A percentile compares a stretch with the other conserved stretches of the same genome.
Conservation (phyloP, 2,329 filamentous ascomycete species). For the Fusarium odoratissimum region DNA sequence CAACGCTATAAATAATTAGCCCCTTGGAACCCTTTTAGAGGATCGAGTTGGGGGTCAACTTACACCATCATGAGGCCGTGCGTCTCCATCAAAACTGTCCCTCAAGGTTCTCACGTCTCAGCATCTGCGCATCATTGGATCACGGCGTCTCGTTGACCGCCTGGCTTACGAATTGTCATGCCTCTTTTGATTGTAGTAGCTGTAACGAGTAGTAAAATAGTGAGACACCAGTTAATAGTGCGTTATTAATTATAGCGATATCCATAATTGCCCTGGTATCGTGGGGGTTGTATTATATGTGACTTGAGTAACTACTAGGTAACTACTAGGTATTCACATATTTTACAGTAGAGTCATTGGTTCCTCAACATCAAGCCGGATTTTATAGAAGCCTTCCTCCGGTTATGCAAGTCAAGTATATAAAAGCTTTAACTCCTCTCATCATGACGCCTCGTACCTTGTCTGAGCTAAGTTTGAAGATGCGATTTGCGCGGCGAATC, state of each 20-base stretch:
- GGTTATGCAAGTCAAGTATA: not conserved
- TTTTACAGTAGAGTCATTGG: not conserved
- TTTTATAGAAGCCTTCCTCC: not conserved
- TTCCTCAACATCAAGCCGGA: not conserved
- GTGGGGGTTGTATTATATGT: not conserved
- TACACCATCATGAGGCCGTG: slow-evolving; percentile 26
- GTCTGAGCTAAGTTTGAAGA: not conserved
- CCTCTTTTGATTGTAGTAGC: slow-evolving; percentile 3
- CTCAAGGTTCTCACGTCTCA: slow-evolving; percentile 45
- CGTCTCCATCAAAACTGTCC: slow-evolving; percentile 34
- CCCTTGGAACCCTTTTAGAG: not conserved
- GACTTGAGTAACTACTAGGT: not conserved
- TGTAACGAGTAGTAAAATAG: not conserved
- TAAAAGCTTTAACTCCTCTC: not conserved
- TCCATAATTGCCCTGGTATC: not conserved
- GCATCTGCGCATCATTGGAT: slow-evolving; percentile 34
- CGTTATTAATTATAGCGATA: slow-evolving; percentile 2
- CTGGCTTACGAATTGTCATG: slow-evolving; percentile 30
- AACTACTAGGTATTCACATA: slow-evolving; percentile 5
- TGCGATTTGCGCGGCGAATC: slow-evolving; percentile 32
- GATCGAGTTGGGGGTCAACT: slow-evolving; percentile 26
- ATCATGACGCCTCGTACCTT: slow-evolving; percentile 8
- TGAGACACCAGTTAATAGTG: slow-evolving; percentile 10
- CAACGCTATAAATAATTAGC: not conserved
- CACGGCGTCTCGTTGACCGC: slow-evolving; percentile 27